These are phyloP conservation scores for Thalassiosira mediterranea DNA, from an alignment of 352 stramenopile genomes.

Conservation along the genomic window DNA sequence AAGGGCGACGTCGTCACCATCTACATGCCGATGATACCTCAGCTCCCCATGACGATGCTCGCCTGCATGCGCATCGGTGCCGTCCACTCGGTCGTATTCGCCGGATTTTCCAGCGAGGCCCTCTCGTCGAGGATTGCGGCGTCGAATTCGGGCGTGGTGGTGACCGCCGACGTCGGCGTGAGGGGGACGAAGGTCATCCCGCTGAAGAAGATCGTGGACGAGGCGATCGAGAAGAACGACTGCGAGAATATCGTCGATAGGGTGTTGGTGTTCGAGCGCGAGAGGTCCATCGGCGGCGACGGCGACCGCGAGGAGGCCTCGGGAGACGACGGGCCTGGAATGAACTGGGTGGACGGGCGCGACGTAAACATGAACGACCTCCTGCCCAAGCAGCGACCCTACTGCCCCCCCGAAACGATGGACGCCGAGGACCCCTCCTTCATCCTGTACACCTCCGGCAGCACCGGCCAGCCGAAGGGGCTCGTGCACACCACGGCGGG, in stretches of 20 bases:
- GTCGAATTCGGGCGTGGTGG: constrained; percentile 89
- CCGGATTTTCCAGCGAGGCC: constrained; percentile 91
- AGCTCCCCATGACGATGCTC: constrained; percentile 96
- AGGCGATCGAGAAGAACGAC: constrained; percentile 86
- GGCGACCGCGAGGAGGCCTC: background rate
- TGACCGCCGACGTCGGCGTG: constrained; percentile 94
- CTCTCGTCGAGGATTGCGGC: constrained; percentile 93
- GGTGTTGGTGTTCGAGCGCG: constrained; percentile 89
- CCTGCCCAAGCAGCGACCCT: constrained; percentile 87
- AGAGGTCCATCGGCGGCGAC: background rate
- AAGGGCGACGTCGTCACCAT: constrained; percentile 95
- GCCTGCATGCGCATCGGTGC: constrained; percentile 95
- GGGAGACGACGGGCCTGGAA: constrained; percentile 81
- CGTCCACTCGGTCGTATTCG: constrained; percentile 96
- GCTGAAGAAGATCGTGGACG: constrained; percentile 95
- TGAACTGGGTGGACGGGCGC: constrained; percentile 4
- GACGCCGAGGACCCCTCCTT: constrained; percentile 95
- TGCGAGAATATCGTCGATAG: constrained; percentile 87
- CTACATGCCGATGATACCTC: constrained; percentile 99
- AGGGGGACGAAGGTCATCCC: constrained; percentile 89
- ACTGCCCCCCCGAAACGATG: constrained; percentile 93
- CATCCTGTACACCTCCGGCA: constrained; percentile 96
- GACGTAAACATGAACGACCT: constrained; percentile 94
- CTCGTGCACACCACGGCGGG: constrained; percentile 91
- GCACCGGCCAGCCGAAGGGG: constrained; percentile 94